Percentiles rank a stretch among this genome's conserved stretches.
These are phyloP conservation scores for Phytopythium chamaehyphon DNA, from an alignment of 352 stramenopile species.

Conservation along the genomic window DNA sequence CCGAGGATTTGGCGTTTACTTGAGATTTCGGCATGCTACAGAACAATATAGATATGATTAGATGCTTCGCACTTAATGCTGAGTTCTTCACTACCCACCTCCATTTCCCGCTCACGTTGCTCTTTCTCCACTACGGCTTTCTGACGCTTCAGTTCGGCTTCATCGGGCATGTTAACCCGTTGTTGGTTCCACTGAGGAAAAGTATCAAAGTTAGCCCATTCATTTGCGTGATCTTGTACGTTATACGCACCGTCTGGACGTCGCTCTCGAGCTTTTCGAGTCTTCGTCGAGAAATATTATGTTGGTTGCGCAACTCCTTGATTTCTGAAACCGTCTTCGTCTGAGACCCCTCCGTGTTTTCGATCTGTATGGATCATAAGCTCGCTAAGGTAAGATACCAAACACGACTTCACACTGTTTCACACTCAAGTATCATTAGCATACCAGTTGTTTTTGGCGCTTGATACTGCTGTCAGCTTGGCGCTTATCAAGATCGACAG, in stretches of 20 bases:
- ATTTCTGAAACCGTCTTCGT: conserved; percentile 70
- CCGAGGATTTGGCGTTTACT: conserved; percentile 57
- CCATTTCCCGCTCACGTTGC: conserved; percentile 64
- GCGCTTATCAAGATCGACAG: conserved; percentile 43
- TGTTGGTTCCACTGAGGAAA: conserved; percentile 55
- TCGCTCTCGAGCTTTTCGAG: conserved; percentile 71
- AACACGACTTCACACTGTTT: no score
- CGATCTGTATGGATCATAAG: conserved; percentile 37
- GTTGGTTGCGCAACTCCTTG: conserved; percentile 64
- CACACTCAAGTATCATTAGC: not conserved
- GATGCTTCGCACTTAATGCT: not conserved
- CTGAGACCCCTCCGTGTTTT: conserved; percentile 55
- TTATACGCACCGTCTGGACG: conserved; percentile 31
- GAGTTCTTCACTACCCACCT: conserved; percentile 45
- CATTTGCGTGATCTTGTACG: not conserved
- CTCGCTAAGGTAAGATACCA: not conserved
- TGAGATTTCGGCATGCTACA: conserved; percentile 61
- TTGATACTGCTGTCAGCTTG: conserved; percentile 60
- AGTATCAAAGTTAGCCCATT: not conserved
- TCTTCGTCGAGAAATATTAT: conserved; percentile 52
- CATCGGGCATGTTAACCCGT: conserved; percentile 40
- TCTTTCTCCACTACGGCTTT: conserved; percentile 63
- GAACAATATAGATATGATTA: conserved; percentile 2
- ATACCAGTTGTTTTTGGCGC: conserved; percentile 42
- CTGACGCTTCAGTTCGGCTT: conserved; percentile 43